Evolutionary conservation across 1,284 basidiomycete species (phyloP), one percentile per base, ranked within the genome.

Genomic region (Rhodotorula sp.): DNA sequence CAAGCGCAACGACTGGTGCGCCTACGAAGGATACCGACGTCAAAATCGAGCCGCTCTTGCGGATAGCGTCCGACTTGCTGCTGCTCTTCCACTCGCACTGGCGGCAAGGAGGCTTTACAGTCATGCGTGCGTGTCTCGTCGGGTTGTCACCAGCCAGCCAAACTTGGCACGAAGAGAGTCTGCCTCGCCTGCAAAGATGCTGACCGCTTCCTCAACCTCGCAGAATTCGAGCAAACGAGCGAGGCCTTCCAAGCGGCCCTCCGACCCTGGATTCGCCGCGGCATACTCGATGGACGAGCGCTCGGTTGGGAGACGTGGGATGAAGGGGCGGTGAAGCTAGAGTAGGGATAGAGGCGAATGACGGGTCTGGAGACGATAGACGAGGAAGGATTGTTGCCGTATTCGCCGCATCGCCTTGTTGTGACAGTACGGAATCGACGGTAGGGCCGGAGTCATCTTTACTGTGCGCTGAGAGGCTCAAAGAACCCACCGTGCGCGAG

Each of bases 81-180:
- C 62, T 70, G 3, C 68, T 75, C 44, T 75, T 75, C 40, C 73
- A 75, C 46, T 59, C 67, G 10, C 64, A 71, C 40, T 75, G 73
- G 73, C 54, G 55, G 20, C 61, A 64, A 20, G 58, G 61, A 4
- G 24, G 26, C 0, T 70, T 26, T 22, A 70, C 55, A 2, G 73
- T 75, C 54, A 75, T 75, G 73, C 67, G 72, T 71, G 4, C 55
- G 70, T 64, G 4, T 30, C n/a, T 24, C 16, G 16, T 26, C 28
- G 26, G 10, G n/a, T n/a, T n/a, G n/a, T n/a, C n/a, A n/a, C n/a
- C n/a, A n/a, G n/a, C n/a, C n/a, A n/a, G n/a, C n/a, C n/a, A n/a
- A n/a, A n/a, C n/a, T n/a, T n/a, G n/a, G n/a, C n/a, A n/a, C n/a
- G n/a, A n/a, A n/a, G n/a, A n/a, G n/a, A n/a, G n/a, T n/a, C n/a